phyloP scores from a whole-genome alignment of 2,329 filamentous ascomycete species.

The Rhynchosporium secalis region DNA sequence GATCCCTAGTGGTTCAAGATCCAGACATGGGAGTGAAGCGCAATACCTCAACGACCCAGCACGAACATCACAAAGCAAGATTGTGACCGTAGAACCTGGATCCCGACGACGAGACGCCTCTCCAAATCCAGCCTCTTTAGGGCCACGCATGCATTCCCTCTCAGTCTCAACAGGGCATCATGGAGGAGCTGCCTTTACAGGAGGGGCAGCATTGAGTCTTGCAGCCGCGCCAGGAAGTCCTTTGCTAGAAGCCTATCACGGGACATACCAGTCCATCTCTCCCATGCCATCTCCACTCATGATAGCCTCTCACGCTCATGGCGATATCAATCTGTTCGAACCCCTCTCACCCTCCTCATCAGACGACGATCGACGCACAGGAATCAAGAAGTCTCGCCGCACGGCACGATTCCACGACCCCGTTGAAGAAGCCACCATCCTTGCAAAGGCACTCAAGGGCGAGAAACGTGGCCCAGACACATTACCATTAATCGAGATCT shows the following conservation, averaged over 20 bases:
- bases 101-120: conserved; percentile 33
- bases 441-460: conserved; percentile 68
- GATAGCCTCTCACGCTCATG: conserved; percentile 48
- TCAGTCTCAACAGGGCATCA: conserved; percentile 37
- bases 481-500: conserved; percentile 74
- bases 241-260: conserved; percentile 86
- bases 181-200: conserved; percentile 20
- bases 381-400: conserved; percentile 43
- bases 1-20: conserved; percentile 6
- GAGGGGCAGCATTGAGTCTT: conserved; percentile 42
- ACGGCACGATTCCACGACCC: conserved; percentile 83
- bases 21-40: conserved; percentile 7
- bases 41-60: conserved; percentile 16
- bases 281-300: conserved; percentile 86
- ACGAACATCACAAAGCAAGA: conserved; percentile 28
- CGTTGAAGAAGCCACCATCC: conserved; percentile 71
- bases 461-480: conserved; percentile 64
- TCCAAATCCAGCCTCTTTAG: conserved; percentile 30
- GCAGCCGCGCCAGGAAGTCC: conserved; percentile 73
- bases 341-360: conserved; percentile 54
- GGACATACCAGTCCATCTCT: conserved; percentile 91
- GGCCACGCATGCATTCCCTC: conserved; percentile 36
- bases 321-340: conserved; percentile 49
- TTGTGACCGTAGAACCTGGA: conserved; percentile 38
- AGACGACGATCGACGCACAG: conserved; percentile 49